phyloP scores from a whole-genome alignment of 306 rosid species.

The Crotalaria pallida region DNA sequence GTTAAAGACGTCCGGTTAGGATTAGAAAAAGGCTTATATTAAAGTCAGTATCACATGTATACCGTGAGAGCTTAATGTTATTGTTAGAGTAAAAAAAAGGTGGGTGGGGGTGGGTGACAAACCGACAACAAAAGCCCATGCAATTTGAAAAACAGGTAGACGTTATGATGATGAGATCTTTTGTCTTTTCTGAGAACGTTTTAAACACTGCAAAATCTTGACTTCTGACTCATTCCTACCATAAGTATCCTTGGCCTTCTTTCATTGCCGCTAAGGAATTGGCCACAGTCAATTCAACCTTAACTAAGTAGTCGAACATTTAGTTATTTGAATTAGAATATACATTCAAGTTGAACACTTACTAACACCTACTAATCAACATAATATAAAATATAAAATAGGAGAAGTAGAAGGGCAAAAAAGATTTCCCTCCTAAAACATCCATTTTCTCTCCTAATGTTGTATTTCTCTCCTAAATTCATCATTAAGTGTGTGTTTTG shows the following conservation, averaged over 20 bases:
- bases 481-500: too few relatives aligned
- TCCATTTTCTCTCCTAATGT: too few relatives aligned
- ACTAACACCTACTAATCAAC: too few relatives aligned
- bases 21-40: neutral
- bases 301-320: neutral
- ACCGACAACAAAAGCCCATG: neutral
- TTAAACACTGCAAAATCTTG: neutral
- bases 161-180: neutral
- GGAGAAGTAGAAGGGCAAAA: too few relatives aligned
- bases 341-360: too few relatives aligned
- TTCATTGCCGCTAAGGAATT: neutral
- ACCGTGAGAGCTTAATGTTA: neutral
- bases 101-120: neutral
- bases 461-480: too few relatives aligned
- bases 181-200: neutral
- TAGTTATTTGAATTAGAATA: too few relatives aligned
- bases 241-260: neutral
- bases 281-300: neutral
- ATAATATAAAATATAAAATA: too few relatives aligned
- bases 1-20: slow-evolving; percentile 5
- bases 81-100: neutral
- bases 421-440: too few relatives aligned
- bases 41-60: neutral
- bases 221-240: slow-evolving; percentile 4
- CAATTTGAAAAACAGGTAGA: neutral